phyloP scores from a whole-genome alignment of 495 filamentous ascomycete genomes.

The Delitschia confertaspora region DNA sequence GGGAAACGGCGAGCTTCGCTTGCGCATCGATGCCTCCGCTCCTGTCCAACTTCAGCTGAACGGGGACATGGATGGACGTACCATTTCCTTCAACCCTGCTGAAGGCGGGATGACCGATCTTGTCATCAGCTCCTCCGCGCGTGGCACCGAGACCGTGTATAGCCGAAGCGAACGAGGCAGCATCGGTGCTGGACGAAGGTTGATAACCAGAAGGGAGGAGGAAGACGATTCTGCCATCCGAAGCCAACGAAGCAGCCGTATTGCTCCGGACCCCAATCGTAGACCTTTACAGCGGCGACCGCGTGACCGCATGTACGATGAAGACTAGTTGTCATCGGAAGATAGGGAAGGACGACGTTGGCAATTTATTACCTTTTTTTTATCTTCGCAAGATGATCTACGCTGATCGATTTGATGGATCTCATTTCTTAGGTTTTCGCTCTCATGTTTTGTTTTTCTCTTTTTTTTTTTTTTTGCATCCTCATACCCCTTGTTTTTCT shows the following conservation, averaged over 20 bases:
- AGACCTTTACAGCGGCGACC: too few species aligned
- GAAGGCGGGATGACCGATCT: slow-evolving; percentile 26
- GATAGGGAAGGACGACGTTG: neutral
- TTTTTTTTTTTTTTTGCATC: slow-evolving; percentile 3
- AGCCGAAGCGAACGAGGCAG: slow-evolving; percentile 16
- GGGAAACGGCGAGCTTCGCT: slow-evolving; percentile 18
- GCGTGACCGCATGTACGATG: slow-evolving; percentile 1
- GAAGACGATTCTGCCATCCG: slow-evolving; percentile 19
- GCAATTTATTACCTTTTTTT: too few species aligned
- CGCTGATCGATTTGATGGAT: too few species aligned
- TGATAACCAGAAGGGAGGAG: slow-evolving; percentile 11
- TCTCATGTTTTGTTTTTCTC: too few species aligned
- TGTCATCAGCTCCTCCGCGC: slow-evolving; percentile 12
- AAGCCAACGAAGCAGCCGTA: slow-evolving; percentile 14
- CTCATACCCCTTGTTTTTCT: slow-evolving; percentile 3
- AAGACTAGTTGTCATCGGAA: too few species aligned
- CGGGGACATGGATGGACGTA: slow-evolving; percentile 24
- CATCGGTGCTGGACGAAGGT: slow-evolving; percentile 2
- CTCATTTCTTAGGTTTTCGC: too few species aligned
- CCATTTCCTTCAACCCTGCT: slow-evolving; percentile 14
- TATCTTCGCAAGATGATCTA: too few species aligned
- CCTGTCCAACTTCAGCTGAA: slow-evolving; percentile 19
- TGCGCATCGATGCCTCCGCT: slow-evolving; percentile 15
- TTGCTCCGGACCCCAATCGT: too few species aligned
- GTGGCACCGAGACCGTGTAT: slow-evolving; percentile 13